phyloP scores from a whole-genome alignment of 2,329 filamentous ascomycete genomes.

The Camillea tinctor region DNA sequence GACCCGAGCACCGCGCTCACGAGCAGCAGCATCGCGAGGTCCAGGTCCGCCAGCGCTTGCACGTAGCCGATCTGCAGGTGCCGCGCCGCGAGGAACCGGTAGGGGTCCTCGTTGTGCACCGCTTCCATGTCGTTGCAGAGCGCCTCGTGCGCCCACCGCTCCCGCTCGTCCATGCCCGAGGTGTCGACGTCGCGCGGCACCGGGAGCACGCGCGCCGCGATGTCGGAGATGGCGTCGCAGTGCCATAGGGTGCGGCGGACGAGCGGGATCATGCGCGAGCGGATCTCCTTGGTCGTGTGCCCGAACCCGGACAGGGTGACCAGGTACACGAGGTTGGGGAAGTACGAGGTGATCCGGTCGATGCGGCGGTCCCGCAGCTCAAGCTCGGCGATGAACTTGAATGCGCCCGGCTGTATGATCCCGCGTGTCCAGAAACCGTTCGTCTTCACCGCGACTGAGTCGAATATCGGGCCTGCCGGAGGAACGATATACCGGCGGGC shows the following conservation, averaged over 20 bases:
- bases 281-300: constrained; percentile 11
- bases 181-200: background rate
- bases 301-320: constrained; percentile 10
- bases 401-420: too few species aligned
- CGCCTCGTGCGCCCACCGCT: background rate
- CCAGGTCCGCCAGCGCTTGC: constrained; percentile 14
- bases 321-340: constrained; percentile 9
- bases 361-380: constrained; percentile 22
- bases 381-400: constrained; percentile 13
- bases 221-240: constrained; percentile 29
- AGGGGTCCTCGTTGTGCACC: constrained; percentile 6
- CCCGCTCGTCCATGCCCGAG: constrained; percentile 3
- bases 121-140: constrained; percentile 10
- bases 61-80: constrained; percentile 24
- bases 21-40: constrained; percentile 22
- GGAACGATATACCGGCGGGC: too few species aligned
- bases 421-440: too few species aligned
- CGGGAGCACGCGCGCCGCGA: constrained; percentile 20
- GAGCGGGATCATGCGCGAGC: constrained; percentile 7
- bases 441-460: too few species aligned
- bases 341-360: constrained; percentile 6
- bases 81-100: constrained; percentile 7
- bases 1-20: constrained; percentile 11
- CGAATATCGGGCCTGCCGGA: too few species aligned
- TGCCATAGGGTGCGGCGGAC: constrained; percentile 21